Evolutionary conservation across 345 rosid species (phyloP).

Genomic region (Carallia brachiata): DNA sequence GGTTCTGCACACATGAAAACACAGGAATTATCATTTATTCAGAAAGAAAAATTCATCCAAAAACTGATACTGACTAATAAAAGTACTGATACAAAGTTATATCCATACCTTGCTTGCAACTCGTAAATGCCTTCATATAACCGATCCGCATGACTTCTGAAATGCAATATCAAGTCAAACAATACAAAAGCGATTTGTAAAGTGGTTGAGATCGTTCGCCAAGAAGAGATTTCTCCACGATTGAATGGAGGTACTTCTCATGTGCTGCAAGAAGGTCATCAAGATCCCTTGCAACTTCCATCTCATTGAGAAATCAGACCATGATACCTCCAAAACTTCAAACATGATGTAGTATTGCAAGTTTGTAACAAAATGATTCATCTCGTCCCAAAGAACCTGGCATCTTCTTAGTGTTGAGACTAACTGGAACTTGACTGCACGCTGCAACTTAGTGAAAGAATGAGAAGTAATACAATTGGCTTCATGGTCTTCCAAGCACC

Average conservation of each 20-base stretch:
- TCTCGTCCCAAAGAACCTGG: constrained; percentile 96
- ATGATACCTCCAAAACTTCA: constrained; percentile 95
- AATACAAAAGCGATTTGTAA: constrained; percentile 67
- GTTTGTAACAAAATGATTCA: constrained; percentile 96
- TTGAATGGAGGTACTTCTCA: constrained; percentile 82
- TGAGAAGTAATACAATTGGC: constrained; percentile 85
- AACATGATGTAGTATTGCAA: constrained; percentile 98
- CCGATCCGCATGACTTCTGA: constrained; percentile 87
- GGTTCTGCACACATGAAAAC: constrained; percentile 38
- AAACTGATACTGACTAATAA: neutral
- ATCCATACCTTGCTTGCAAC: constrained; percentile 74
- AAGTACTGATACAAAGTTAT: neutral
- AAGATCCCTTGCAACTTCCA: constrained; percentile 91
- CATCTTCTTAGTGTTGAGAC: constrained; percentile 83
- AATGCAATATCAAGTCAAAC: constrained; percentile 83
- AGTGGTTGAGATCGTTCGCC: constrained; percentile 88
- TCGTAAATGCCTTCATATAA: constrained; percentile 84
- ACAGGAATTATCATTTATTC: neutral
- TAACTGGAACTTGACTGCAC: constrained; percentile 65
- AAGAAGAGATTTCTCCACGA: constrained; percentile 84
- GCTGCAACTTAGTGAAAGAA: constrained; percentile 70
- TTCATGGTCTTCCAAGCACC: constrained; percentile 99
- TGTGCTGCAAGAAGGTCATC: constrained; percentile 97
- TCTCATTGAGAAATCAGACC: constrained; percentile 90
- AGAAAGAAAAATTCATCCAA: neutral